phyloP scores from a whole-genome alignment of 805 yeast species.

The Kurtzmaniella fragi region DNA sequence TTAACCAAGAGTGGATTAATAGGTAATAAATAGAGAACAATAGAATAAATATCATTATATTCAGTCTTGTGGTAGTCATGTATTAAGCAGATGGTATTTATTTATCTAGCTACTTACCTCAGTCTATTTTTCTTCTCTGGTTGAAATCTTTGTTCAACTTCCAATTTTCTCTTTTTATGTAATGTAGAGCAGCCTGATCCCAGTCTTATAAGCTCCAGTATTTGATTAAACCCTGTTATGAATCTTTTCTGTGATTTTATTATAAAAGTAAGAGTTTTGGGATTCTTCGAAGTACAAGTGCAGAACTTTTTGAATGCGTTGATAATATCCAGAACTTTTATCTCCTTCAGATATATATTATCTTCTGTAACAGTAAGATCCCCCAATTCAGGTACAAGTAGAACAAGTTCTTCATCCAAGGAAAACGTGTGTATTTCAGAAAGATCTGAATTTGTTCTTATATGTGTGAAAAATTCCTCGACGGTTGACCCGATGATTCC shows the following conservation, averaged over 20 bases:
- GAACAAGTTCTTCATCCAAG: slow-evolving; percentile 20
- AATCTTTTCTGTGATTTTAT: slow-evolving; percentile 19
- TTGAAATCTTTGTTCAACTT: too few species aligned
- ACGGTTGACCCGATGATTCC: slow-evolving; percentile 14
- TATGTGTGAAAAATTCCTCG: slow-evolving; percentile 18
- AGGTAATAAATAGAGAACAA: slow-evolving; percentile 1
- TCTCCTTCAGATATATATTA: slow-evolving; percentile 19
- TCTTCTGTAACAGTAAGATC: slow-evolving; percentile 27
- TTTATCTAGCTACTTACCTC: too few species aligned
- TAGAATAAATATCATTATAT: not conserved
- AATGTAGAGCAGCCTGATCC: slow-evolving; percentile 13
- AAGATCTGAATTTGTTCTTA: slow-evolving; percentile 23
- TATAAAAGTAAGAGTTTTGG: not conserved
- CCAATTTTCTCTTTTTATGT: not conserved
- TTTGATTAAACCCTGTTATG: slow-evolving; percentile 19
- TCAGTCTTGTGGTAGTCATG: not conserved
- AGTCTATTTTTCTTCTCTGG: too few species aligned
- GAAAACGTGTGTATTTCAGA: slow-evolving; percentile 18
- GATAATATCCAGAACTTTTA: slow-evolving; percentile 22
- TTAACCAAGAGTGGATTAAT: slow-evolving; percentile 47
- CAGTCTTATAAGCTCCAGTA: slow-evolving; percentile 15
- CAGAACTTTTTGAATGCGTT: slow-evolving; percentile 12
- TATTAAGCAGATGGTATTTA: not conserved
- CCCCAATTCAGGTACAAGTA: slow-evolving; percentile 23
- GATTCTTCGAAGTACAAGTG: not conserved